These are phyloP conservation scores for Oldenlandia corymbosa DNA, from an alignment of 257 asterid species.

Conservation along the genomic window DNA sequence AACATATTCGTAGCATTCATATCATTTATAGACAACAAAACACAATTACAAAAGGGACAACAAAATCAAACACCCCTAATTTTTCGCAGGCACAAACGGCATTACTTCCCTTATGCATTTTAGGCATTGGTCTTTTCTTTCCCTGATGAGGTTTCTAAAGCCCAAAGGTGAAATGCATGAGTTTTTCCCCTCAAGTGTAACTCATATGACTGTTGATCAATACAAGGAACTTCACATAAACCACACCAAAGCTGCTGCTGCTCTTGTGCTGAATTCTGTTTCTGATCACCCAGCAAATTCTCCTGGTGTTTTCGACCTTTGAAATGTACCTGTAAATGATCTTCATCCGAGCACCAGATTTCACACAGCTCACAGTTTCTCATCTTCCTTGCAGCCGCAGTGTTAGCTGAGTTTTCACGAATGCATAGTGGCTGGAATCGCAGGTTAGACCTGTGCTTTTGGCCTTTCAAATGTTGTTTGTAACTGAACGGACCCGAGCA, in stretches of 20 bases:
- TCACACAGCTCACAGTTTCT: slow-evolving; percentile 39
- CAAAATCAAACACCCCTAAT: too few relatives aligned
- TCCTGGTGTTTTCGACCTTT: slow-evolving; percentile 54
- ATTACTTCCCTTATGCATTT: too few relatives aligned
- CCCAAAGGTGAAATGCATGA: slow-evolving; percentile 22
- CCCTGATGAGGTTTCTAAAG: too few relatives aligned
- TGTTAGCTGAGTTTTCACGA: slow-evolving; percentile 9
- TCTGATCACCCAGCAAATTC: slow-evolving; percentile 22
- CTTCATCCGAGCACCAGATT: slow-evolving; percentile 38
- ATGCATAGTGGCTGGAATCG: slow-evolving; percentile 14
- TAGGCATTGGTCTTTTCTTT: too few relatives aligned
- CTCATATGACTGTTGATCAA: slow-evolving; percentile 30
- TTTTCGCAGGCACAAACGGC: too few relatives aligned
- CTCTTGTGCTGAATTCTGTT: slow-evolving; percentile 11
- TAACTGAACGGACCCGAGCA: slow-evolving; percentile 32
- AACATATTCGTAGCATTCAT: too few relatives aligned
- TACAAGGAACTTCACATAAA: too few relatives aligned
- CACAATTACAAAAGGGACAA: too few relatives aligned
- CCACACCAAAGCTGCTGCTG: too few relatives aligned
- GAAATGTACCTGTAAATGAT: slow-evolving; percentile 30
- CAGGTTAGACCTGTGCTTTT: slow-evolving; percentile 47
- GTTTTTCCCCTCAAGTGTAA: slow-evolving; percentile 44
- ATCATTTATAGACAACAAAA: too few relatives aligned
- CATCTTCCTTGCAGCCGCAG: background rate
- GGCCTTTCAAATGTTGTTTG: slow-evolving; percentile 42